Conservation (phyloP, 139 green algal species). For the Chlamydomonas sp. region DNA sequence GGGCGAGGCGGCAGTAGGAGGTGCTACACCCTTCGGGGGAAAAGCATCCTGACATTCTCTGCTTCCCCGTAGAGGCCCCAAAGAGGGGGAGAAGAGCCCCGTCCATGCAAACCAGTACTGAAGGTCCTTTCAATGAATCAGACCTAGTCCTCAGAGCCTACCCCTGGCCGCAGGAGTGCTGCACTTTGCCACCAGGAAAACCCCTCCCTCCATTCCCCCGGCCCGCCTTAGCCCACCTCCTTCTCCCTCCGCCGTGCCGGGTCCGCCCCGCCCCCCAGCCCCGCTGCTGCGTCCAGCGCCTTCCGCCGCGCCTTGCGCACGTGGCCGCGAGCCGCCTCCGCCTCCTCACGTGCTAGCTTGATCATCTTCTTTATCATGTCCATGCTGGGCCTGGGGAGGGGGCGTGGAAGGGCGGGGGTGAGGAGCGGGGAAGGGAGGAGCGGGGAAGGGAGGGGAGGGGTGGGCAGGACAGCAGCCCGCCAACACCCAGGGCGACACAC, state of each 20-base stretch:
- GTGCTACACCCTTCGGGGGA: neutral
- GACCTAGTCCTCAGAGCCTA: neutral
- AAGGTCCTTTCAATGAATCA: neutral
- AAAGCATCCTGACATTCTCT: neutral
- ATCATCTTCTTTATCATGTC: slow-evolving; percentile 59
- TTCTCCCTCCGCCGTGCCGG: neutral
- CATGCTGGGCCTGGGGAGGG: neutral
- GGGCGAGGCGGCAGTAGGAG: neutral
- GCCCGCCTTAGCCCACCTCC: slow-evolving; percentile 4
- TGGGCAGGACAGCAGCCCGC: neutral
- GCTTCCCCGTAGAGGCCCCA: too few relatives aligned
- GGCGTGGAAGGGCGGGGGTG: neutral
- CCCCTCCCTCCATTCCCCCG: neutral
- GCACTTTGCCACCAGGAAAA: neutral
- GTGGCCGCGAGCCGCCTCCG: slow-evolving; percentile 67
- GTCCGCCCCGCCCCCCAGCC: too few relatives aligned
- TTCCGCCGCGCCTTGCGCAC: slow-evolving; percentile 71
- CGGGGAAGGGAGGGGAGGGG: neutral
- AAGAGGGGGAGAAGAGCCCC: neutral
- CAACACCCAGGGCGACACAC: neutral
- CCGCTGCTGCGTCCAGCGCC: slow-evolving; percentile 52
- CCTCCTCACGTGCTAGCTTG: slow-evolving; percentile 73
- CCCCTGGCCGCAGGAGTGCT: neutral
- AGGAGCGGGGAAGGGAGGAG: neutral
- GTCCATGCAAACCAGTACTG: neutral